Conservation (phyloP, 23 red algal genomes). For the Gracilariopsis chorda region DNA sequence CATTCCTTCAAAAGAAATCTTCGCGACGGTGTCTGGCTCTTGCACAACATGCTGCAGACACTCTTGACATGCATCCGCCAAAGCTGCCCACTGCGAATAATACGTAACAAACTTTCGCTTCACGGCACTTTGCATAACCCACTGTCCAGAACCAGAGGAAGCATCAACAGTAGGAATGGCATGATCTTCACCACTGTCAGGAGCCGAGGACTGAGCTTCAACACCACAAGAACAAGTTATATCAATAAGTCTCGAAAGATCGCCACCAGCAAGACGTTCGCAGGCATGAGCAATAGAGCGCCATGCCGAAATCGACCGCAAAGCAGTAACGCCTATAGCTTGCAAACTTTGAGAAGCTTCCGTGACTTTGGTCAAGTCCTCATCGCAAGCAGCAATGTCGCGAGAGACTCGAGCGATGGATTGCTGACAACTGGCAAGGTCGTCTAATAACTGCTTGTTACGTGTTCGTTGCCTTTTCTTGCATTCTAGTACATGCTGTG, state of each 20-base stretch:
- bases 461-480: background rate
- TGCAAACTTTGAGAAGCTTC: background rate
- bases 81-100: slow-evolving; percentile 27
- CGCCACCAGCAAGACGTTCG: background rate
- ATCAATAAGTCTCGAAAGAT: background rate
- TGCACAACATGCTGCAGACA: background rate
- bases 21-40: background rate
- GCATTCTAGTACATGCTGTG: background rate
- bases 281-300: background rate
- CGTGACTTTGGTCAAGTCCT: background rate
- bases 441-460: background rate
- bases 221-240: background rate
- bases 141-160: background rate
- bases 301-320: background rate
- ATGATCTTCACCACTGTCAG: background rate
- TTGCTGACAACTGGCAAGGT: background rate
- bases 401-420: background rate
- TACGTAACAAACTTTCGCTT: slow-evolving; percentile 45
- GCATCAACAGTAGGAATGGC: background rate
- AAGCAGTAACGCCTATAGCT: background rate
- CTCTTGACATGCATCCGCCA: background rate
- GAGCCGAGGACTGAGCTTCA: background rate
- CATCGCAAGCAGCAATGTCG: background rate
- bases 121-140: slow-evolving; percentile 16
- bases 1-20: background rate